Evolutionary conservation across 805 yeast species (phyloP).

Genomic region (Lipomyces sp.): DNA sequence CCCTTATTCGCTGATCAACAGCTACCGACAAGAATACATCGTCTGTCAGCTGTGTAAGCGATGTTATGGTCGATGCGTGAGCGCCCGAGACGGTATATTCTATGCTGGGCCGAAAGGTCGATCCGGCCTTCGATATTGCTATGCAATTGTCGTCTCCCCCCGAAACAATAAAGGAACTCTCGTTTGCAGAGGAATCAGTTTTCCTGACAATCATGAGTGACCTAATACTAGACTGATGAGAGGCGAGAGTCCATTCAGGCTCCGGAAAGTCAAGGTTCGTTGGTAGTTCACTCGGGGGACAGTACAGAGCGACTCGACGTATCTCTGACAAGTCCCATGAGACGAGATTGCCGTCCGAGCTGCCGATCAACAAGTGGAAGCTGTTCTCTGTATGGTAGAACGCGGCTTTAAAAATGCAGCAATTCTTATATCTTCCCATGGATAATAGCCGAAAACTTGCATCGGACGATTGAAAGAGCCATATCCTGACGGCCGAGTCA

Average conservation of each 20-base stretch:
- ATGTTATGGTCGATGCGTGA: slow-evolving; percentile 86
- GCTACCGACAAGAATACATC: slow-evolving; percentile 60
- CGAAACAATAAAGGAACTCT: slow-evolving; percentile 53
- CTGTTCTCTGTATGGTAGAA: slow-evolving; percentile 47
- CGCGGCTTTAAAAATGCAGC: slow-evolving; percentile 73
- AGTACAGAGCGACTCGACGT: slow-evolving; percentile 7
- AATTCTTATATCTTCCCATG: slow-evolving; percentile 63
- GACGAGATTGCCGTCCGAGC: slow-evolving; percentile 83
- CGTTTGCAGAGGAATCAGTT: slow-evolving; percentile 5
- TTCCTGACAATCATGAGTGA: slow-evolving; percentile 51
- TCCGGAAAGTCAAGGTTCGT: slow-evolving; percentile 17
- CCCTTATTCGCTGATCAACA: slow-evolving; percentile 77
- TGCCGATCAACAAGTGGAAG: slow-evolving; percentile 57
- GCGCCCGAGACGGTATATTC: slow-evolving; percentile 53
- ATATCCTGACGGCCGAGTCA: slow-evolving; percentile 70
- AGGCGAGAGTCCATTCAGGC: slow-evolving; percentile 46
- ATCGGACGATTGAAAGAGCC: slow-evolving; percentile 47
- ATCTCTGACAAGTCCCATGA: slow-evolving; percentile 58
- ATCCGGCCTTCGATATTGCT: slow-evolving; percentile 46
- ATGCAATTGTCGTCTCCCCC: slow-evolving; percentile 95
- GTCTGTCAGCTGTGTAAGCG: slow-evolving; percentile 51
- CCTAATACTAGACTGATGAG: slow-evolving; percentile 88
- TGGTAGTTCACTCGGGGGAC: not conserved
- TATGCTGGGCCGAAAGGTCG: slow-evolving; percentile 34
- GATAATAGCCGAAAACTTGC: slow-evolving; percentile 53